Conservation (phyloP, 1,284 basidiomycete species). For the Tilletia setariae region DNA sequence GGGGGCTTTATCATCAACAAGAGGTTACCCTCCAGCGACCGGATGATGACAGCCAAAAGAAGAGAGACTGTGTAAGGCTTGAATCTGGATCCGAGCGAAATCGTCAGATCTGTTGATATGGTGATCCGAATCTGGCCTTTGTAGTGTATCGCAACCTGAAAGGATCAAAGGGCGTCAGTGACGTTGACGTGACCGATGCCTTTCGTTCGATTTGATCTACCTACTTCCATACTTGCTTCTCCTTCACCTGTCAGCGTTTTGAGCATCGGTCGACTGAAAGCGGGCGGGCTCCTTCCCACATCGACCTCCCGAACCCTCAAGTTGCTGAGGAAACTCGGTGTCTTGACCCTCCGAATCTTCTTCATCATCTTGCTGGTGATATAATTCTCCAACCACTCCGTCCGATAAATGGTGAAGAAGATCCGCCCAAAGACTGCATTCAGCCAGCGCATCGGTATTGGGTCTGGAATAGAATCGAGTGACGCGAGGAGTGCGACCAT, state of each 20-base stretch:
- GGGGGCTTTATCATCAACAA: constrained; percentile 88
- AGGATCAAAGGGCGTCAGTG: neutral
- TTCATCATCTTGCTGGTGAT: constrained; percentile 87
- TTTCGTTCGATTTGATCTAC: neutral
- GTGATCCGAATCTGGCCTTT: constrained; percentile 84
- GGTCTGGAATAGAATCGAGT: constrained; percentile 86
- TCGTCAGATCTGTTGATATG: constrained; percentile 79
- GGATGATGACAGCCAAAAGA: constrained; percentile 76
- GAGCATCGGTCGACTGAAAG: constrained; percentile 80
- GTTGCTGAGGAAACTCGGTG: constrained; percentile 78
- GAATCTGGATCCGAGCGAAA: constrained; percentile 69
- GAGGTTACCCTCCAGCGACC: constrained; percentile 84
- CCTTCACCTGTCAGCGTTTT: constrained; percentile 91
- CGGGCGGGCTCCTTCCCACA: constrained; percentile 72
- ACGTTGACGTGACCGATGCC: neutral
- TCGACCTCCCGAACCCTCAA: constrained; percentile 83
- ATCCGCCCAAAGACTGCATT: constrained; percentile 88
- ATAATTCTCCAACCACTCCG: constrained; percentile 72
- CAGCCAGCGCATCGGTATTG: constrained; percentile 93
- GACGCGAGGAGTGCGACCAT: constrained; percentile 80
- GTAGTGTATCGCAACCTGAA: constrained; percentile 68
- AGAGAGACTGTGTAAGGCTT: constrained; percentile 85
- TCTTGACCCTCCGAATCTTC: constrained; percentile 85
- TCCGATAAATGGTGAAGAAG: constrained; percentile 87
- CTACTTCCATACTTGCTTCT: constrained; percentile 75